Evolutionary conservation across 2,329 filamentous ascomycete species (phyloP).

Genomic region (Colletotrichum nymphaeae): DNA sequence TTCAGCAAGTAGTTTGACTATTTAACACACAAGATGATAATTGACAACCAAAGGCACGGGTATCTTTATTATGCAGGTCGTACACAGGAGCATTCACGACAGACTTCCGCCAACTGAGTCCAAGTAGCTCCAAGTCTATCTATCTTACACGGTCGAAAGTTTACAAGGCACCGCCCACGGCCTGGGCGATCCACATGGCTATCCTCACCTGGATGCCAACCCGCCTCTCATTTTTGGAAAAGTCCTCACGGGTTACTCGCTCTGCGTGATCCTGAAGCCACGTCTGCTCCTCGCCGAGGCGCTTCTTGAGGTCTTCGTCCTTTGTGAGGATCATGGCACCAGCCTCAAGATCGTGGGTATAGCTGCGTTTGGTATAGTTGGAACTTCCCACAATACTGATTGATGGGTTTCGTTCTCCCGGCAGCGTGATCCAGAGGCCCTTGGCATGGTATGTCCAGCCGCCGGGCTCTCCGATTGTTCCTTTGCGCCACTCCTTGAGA

Average conservation of each 20-base stretch:
- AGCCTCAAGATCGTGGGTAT: conserved; percentile 90
- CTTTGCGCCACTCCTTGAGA: conserved; percentile 88
- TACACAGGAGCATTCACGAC: background rate
- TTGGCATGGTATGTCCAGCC: conserved; percentile 99
- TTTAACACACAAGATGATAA: no score
- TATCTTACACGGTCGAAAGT: background rate
- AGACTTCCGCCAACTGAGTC: background rate
- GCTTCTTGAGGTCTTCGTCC: conserved; percentile 76
- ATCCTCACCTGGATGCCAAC: conserved; percentile 87
- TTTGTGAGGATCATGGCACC: conserved; percentile 88
- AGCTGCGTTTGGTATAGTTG: conserved; percentile 96
- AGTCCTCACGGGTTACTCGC: conserved; percentile 78
- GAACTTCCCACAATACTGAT: conserved; percentile 90
- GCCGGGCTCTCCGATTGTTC: conserved; percentile 81
- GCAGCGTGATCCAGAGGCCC: conserved; percentile 88
- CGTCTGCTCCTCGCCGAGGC: conserved; percentile 82
- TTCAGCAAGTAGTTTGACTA: background rate
- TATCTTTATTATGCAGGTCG: conserved; percentile 11
- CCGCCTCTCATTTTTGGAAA: conserved; percentile 82
- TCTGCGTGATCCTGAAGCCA: conserved; percentile 83
- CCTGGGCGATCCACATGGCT: conserved; percentile 92
- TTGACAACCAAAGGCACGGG: background rate
- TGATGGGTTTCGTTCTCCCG: conserved; percentile 73
- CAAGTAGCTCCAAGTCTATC: background rate
- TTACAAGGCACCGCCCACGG: conserved; percentile 88